Evolutionary conservation across 805 yeast species (phyloP).

Genomic region (Metschnikowia continentalis): DNA sequence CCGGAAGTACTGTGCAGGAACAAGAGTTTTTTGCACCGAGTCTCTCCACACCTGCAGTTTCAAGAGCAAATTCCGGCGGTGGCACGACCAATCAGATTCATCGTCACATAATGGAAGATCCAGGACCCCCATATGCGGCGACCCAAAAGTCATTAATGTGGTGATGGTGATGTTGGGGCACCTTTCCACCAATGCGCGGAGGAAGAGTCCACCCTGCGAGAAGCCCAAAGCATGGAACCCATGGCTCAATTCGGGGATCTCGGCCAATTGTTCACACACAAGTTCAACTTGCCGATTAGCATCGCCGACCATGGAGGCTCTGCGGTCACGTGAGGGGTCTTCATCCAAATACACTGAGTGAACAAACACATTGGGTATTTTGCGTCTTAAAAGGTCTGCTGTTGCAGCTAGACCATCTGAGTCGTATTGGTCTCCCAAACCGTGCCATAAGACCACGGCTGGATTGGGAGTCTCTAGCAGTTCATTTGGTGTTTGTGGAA

Average conservation of each 20-base stretch:
- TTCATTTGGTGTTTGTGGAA: no score
- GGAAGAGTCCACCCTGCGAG: slow-evolving; percentile 80
- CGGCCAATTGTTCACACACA: slow-evolving; percentile 53
- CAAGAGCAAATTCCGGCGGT: slow-evolving; percentile 48
- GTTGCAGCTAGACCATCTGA: slow-evolving; percentile 54
- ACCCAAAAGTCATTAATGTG: slow-evolving; percentile 67
- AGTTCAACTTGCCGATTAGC: slow-evolving; percentile 49
- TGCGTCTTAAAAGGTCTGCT: slow-evolving; percentile 36
- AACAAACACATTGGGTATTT: slow-evolving; percentile 48
- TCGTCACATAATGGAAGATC: slow-evolving; percentile 59
- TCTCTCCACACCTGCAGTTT: slow-evolving; percentile 58
- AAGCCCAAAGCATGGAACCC: slow-evolving; percentile 77
- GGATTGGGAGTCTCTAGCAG: not conserved
- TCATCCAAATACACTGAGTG: slow-evolving; percentile 51
- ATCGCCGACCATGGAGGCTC: slow-evolving; percentile 55
- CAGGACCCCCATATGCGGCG: slow-evolving; percentile 73
- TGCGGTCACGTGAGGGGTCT: slow-evolving; percentile 50
- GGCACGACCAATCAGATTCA: slow-evolving; percentile 55
- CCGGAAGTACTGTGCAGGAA: slow-evolving; percentile 77
- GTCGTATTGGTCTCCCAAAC: slow-evolving; percentile 72
- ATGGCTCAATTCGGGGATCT: slow-evolving; percentile 39
- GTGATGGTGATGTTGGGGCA: slow-evolving; percentile 43
- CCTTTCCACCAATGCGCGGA: slow-evolving; percentile 61
- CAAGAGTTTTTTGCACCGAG: slow-evolving; percentile 50
- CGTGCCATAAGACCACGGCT: slow-evolving; percentile 77